These are phyloP conservation scores for Dryas drummondii DNA, from an alignment of 306 rosid species.

Conservation along the genomic window DNA sequence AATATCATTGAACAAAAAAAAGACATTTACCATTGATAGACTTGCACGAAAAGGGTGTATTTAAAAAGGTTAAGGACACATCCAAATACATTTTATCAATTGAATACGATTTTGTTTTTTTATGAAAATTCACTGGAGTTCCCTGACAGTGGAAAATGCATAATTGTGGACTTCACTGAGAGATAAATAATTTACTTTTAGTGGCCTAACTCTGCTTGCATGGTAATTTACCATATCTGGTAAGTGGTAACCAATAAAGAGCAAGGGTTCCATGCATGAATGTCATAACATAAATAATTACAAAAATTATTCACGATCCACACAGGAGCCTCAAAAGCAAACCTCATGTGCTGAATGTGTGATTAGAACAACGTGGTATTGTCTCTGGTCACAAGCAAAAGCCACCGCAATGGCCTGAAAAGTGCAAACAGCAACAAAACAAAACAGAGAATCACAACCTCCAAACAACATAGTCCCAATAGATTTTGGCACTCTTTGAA, in stretches of 20 bases:
- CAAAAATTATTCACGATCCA: too few species aligned
- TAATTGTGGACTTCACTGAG: not conserved
- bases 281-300: too few species aligned
- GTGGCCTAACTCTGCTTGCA: not conserved
- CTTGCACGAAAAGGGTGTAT: not conserved
- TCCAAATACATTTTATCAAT: too few species aligned
- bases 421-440: not conserved
- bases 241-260: too few species aligned
- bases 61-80: not conserved
- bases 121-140: not conserved
- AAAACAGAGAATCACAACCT: not conserved
- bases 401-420: slow-evolving; percentile 79
- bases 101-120: not conserved
- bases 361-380: slow-evolving; percentile 53
- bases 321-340: slow-evolving; percentile 6
- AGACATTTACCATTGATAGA: too few species aligned
- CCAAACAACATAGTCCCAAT: not conserved
- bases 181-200: not conserved
- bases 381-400: slow-evolving; percentile 62
- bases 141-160: not conserved
- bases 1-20: too few species aligned
- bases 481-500: not conserved
- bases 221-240: not conserved
- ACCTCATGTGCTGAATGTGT: slow-evolving; percentile 75
- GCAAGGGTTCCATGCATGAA: too few species aligned